Base-by-base conservation (phyloP, 495 filamentous ascomycete species). In the Durotheca rogersii region DNA sequence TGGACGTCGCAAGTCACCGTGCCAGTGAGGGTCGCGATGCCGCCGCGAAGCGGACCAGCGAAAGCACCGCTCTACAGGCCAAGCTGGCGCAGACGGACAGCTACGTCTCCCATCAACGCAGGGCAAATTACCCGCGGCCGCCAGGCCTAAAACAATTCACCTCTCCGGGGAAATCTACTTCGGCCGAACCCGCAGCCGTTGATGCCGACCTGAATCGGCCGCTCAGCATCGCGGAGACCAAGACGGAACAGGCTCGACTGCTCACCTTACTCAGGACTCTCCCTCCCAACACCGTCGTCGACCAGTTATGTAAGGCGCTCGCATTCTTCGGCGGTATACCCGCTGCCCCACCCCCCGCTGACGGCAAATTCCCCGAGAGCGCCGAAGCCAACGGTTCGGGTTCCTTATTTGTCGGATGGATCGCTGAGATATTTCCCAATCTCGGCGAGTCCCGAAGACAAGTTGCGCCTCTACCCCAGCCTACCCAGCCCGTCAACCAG, bases 251-350 rank as follows among this genome's bases (percentile, higher is more conserved):
- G 53, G 77, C 76, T 36, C 69, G 78, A 17, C 61, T 81, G 10
- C 61, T 81, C 18, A 80, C 77, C 9, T 62, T 80, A 16, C 49
- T 81, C 11, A 62, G 76, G 36, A 77, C 75, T 38, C 65, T 81
- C 6, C 68, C 78, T 49, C 78, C 77, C 11, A 47, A 75, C 19
- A 67, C 71, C 12, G 76, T 81, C 1, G 77, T 80, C 7, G 77
- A 81, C 41, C 78, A 80, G 35, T 69, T 81, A 15, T 81, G 78
- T 47, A 81, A 75, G 51, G 78, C 77, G 2, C 59, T 81, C 44
- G 76, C 77, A 23, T 81, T 77, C 43, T 81, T 81, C 61, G 78
- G 78, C 7, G 77, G 78, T 20, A 73, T 80, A 19, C 78, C 78
- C 11, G 77, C 72, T 4, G 78, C 76, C 5, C 77, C 76, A 7